Base-by-base conservation (phyloP, 495 filamentous ascomycete species). In the Thermothielavioides terrestris region DNA sequence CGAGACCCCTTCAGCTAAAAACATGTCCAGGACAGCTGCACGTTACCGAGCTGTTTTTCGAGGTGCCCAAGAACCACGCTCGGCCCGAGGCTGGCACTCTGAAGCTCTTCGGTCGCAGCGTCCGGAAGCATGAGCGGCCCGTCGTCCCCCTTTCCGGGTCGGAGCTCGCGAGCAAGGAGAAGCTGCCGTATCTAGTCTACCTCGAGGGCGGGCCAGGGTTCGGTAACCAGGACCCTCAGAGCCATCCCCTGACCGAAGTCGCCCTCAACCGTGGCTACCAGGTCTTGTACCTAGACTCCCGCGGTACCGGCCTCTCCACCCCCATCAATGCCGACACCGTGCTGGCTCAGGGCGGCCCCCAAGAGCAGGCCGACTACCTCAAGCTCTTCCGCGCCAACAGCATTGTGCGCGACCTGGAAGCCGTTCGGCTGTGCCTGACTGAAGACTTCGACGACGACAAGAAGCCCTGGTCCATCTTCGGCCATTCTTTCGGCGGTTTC, bases 401-500 rank as follows among this genome's bases (percentile, higher is more conserved):
- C 53, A 90, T 88, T 40, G 89, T 97, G 27, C 81, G 78, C 42
- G 91, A 97, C 57, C 88, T 84, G 49, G 91, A 97, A 58, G 88
- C 89, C 9, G 79, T 97, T 18, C 77, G 91, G 1, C 73, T 81
- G 45, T 80, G 71, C 25, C 69, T 97, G 50, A 90, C 84, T 0
- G 66, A 72, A 4, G 79, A 84, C 17, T 86, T 81, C 38, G 82
- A 86, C 1, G 69, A 75, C 17, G 80, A 83, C 14, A 80, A 86
- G 58, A 77, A 80, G 57, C 85, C 85, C 67, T 96, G 92, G 91
- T 74, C 70, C 35, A 72, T 87, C 27, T 80, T 94, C 40, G 92
- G 92, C 10, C 91, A 96, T 67, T 89, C 84, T 17, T 97, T 92
- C 61, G 91, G 92, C 26, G 92, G 91, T 1, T 95, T 95, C 66